Conservation (phyloP, 2,329 filamentous ascomycete genomes). For the Cladophialophora immunda region DNA sequence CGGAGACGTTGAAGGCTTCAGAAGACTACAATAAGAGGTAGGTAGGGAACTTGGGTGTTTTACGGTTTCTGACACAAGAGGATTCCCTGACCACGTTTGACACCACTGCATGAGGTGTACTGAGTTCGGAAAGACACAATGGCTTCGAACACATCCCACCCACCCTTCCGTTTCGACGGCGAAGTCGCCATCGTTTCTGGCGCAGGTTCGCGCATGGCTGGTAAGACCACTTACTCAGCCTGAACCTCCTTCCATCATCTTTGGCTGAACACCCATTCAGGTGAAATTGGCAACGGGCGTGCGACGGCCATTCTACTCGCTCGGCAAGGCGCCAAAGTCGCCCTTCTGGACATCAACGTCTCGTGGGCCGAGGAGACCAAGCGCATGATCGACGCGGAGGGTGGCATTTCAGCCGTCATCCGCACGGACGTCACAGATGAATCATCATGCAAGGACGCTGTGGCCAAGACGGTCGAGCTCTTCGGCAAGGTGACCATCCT, state of each 20-base stretch:
- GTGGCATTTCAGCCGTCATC: conserved; percentile 9
- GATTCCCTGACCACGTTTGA: background rate
- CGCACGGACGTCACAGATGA: conserved; percentile 23
- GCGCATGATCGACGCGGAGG: conserved; percentile 22
- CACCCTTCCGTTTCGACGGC: conserved; percentile 21
- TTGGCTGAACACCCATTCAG: background rate
- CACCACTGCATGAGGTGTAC: background rate
- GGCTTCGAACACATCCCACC: background rate
- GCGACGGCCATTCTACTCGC: conserved; percentile 27
- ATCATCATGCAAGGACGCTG: conserved; percentile 13
- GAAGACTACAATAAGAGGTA: background rate
- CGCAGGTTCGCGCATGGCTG: conserved; percentile 17
- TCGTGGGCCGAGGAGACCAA: conserved; percentile 21
- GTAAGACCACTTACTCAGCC: background rate
- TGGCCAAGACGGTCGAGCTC: conserved; percentile 14
- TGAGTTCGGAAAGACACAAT: background rate
- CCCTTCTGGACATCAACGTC: conserved; percentile 15
- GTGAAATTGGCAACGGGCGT: conserved; percentile 27
- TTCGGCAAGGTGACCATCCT: conserved; percentile 27
- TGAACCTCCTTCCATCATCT: background rate
- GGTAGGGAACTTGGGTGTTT: background rate
- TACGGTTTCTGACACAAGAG: background rate
- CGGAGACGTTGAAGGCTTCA: background rate
- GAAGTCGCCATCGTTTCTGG: conserved; percentile 25
- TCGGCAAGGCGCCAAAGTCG: conserved; percentile 24